Conservation (phyloP, 768 basidiomycete genomes). For the Podaxis mareebaensis region DNA sequence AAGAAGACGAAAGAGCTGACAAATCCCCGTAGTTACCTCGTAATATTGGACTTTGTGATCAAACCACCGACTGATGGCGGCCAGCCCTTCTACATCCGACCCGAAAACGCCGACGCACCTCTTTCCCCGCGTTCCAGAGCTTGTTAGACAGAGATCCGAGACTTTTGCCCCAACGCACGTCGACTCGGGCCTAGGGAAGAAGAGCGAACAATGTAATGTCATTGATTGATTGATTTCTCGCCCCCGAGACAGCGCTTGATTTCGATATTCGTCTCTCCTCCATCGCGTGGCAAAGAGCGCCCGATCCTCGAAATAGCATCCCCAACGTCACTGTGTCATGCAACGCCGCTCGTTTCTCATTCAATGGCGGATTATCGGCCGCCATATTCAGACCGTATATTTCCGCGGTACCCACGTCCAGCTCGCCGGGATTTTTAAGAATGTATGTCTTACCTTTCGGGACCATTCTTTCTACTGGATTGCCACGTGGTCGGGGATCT, state of each 20-base stretch:
- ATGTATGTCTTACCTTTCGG: no score
- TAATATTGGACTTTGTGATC: constrained; percentile 61
- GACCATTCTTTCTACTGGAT: no score
- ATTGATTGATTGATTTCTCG: not conserved
- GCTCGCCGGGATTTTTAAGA: no score
- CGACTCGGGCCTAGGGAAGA: constrained; percentile 52
- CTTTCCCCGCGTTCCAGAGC: constrained; percentile 53
- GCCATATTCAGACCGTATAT: no score
- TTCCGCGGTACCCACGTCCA: no score
- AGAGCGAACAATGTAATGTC: constrained; percentile 38
- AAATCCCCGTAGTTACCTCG: constrained; percentile 61
- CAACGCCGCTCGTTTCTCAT: no score
- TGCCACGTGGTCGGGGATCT: no score
- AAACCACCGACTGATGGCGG: constrained; percentile 43
- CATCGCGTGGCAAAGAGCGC: no score
- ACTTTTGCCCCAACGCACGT: constrained; percentile 38
- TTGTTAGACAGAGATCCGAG: constrained; percentile 52
- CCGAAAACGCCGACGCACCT: constrained; percentile 52
- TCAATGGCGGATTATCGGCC: no score
- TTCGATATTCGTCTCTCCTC: no score
- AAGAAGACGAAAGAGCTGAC: constrained; percentile 51
- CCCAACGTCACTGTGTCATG: no score
- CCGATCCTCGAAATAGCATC: no score
- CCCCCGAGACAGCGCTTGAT: not conserved
- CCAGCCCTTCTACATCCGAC: constrained; percentile 61